Conservation (phyloP, 1,284 basidiomycete species). For the Somion occarium region DNA sequence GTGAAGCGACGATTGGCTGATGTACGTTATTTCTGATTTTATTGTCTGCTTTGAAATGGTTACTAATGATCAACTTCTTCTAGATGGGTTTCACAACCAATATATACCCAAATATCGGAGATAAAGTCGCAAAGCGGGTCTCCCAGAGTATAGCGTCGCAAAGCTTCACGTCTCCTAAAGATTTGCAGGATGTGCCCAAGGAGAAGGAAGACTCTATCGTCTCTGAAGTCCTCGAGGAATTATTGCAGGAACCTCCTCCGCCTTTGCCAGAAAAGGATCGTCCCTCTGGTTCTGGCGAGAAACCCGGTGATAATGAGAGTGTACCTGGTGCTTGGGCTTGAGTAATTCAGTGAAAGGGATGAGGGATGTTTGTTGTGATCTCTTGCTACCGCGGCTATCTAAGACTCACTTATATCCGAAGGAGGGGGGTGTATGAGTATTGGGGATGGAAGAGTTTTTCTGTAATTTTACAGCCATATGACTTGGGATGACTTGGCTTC, state of each 20-base stretch:
- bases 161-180: conserved; percentile 6
- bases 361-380: too few species aligned
- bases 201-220: conserved; percentile 37
- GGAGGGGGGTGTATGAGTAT: too few species aligned
- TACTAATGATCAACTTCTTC: neutral
- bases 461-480: too few species aligned
- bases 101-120: conserved; percentile 46
- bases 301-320: neutral
- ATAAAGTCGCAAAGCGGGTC: conserved; percentile 49
- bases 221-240: conserved; percentile 57
- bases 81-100: conserved; percentile 71
- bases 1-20: conserved; percentile 21
- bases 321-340: too few species aligned
- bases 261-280: conserved; percentile 1
- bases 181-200: conserved; percentile 40
- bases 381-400: too few species aligned
- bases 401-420: too few species aligned
- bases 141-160: conserved; percentile 31
- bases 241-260: conserved; percentile 15
- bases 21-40: conserved; percentile 10
- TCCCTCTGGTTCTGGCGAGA: neutral
- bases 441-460: too few species aligned
- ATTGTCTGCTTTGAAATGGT: neutral
- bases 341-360: too few species aligned
- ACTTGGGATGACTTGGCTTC: too few species aligned